phyloP scores from a whole-genome alignment of 208 protist species.

The Crithidia acanthocephali region DNA sequence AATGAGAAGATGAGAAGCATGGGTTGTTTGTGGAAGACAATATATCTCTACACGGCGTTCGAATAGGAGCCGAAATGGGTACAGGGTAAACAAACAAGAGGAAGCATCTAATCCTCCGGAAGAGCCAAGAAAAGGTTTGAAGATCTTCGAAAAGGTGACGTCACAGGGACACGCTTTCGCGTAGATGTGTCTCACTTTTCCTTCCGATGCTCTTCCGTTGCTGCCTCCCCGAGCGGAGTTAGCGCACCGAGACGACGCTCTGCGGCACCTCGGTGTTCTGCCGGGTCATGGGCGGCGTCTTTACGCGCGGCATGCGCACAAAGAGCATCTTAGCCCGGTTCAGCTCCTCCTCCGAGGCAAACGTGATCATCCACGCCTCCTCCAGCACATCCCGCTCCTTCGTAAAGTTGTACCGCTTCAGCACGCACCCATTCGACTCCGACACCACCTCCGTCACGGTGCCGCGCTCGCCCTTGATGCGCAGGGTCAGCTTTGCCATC shows the following conservation, averaged over 20 bases:
- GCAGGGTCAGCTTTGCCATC: background rate
- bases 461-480: constrained; percentile 2
- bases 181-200: background rate
- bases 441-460: constrained; percentile 5
- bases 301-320: constrained; percentile 5
- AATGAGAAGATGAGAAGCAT: no score
- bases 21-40: no score
- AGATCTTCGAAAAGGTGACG: background rate
- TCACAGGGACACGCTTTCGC: background rate
- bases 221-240: no score
- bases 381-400: constrained; percentile 1
- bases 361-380: constrained; percentile 12
- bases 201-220: background rate
- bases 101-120: no score
- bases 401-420: constrained; percentile 11
- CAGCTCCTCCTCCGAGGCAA: constrained; percentile 11
- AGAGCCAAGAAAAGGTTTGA: constrained; percentile 1
- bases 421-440: background rate
- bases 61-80: no score
- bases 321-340: constrained; percentile 8
- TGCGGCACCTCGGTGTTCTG: constrained; percentile 8
- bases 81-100: no score
- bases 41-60: no score
- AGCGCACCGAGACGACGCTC: constrained; percentile 1
- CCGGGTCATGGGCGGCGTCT: background rate